phyloP scores from a whole-genome alignment of 352 stramenopile species.

The Phytophthora pisi region DNA sequence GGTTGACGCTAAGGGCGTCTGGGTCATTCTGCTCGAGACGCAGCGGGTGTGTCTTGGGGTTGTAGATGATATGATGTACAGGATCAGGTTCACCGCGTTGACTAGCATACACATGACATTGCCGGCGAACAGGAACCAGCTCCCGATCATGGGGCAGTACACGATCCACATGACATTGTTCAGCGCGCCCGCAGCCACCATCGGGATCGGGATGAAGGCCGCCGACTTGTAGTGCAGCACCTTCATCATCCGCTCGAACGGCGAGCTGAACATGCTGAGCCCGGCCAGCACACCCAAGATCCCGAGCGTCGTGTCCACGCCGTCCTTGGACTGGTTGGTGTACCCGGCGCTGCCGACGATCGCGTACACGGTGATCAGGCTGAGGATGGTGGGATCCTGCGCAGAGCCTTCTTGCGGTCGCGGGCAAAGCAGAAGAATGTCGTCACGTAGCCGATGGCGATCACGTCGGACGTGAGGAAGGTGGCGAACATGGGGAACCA shows the following conservation, averaged over 20 bases:
- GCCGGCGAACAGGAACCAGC: constrained; percentile 42
- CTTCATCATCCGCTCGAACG: constrained; percentile 41
- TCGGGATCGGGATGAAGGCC: constrained; percentile 43
- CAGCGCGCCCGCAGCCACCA: constrained; percentile 32
- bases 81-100: constrained; percentile 3
- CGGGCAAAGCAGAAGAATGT: constrained; percentile 36
- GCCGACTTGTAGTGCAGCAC: constrained; percentile 44
- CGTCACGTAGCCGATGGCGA: constrained; percentile 31
- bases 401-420: constrained; percentile 34
- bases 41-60: constrained; percentile 40
- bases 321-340: constrained; percentile 41
- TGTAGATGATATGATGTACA: constrained; percentile 36
- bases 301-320: constrained; percentile 34
- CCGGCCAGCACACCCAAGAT: constrained; percentile 34
- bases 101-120: constrained; percentile 4
- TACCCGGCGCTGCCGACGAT: constrained; percentile 26
- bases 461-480: constrained; percentile 35
- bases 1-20: constrained; percentile 4
- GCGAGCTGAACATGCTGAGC: constrained; percentile 42
- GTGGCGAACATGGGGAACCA: constrained; percentile 52
- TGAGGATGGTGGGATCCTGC: constrained; percentile 24
- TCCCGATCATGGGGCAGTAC: constrained; percentile 39
- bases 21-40: constrained; percentile 18
- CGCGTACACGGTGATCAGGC: constrained; percentile 36
- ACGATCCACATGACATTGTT: constrained; percentile 49